Evolutionary conservation across 768 basidiomycete species (phyloP), one percentile per base, ranked within the genome.

Genomic region (Suillus weaverae): DNA sequence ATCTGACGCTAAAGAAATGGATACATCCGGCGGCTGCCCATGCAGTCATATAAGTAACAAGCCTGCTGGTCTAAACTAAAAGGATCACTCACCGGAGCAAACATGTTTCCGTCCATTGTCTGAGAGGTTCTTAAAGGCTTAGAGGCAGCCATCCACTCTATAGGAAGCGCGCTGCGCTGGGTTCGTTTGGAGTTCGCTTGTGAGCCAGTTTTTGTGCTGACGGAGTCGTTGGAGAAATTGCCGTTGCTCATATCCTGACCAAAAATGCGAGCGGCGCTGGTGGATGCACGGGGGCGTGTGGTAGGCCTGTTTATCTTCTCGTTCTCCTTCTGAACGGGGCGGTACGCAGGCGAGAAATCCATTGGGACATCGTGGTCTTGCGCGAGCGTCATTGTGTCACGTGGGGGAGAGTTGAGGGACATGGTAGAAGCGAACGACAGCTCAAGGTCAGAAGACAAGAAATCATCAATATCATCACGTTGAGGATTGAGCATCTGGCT

Each of bases 391-490:
- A 81, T 70, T 60, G 79, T 72, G 35, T 84, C 81, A 57, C 78
- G 82, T 16, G 86, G 81, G 39, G 92, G 90, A 33, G 91, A 91
- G 71, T 90, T 83, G 55, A 94, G 78, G 8, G 92, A 94, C 74
- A 94, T 88, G 66, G 84, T 91, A 36, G 91, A 92, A 8, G 90
- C 90, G 71, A 94, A 94, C 35, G 92, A 93, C 44, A 87, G 78
- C 73, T 94, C 92, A 56, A 92, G 83, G 71, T 91, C 91, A n/a
- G 89, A 89, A 39, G 87, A 86, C 60, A 87, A 80, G 71, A 86
- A 88, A 50, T 89, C 86, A 66, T 91, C 87, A 61, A 86, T 74
- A 64, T 89, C 86, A 70, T 85, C 82, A 69, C 76, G 77, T 66
- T 74, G 70, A 53, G 72, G 78, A 69, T 76, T 73, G 70, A 78